phyloP scores from a whole-genome alignment of 148 eudicot genomes.

The Rhododendron vialii region DNA sequence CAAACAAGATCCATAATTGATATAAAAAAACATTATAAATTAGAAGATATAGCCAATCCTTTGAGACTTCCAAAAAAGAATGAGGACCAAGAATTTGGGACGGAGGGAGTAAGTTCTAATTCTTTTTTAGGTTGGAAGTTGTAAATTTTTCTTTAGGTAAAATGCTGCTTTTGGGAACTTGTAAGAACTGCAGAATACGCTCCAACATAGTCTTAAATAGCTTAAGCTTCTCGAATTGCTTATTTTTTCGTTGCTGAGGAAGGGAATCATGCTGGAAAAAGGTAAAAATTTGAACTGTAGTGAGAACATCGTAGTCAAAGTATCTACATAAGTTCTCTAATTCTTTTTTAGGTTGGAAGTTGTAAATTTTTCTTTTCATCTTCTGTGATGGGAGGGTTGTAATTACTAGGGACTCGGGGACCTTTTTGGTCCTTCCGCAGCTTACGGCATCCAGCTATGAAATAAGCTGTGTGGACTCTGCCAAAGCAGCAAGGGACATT shows the following conservation, averaged over 20 bases:
- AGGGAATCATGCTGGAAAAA: slow-evolving; percentile 63
- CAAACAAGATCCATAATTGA: no score
- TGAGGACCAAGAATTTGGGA: no score
- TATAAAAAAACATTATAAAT: no score
- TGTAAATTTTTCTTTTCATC: not conserved
- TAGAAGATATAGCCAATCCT: no score
- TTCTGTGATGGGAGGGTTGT: not conserved
- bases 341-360: not conserved
- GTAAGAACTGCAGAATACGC: slow-evolving; percentile 44
- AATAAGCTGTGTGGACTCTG: not conserved
- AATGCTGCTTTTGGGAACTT: slow-evolving; percentile 45
- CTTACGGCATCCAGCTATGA: not conserved
- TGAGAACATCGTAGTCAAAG: not conserved
- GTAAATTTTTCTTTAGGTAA: slow-evolving; percentile 6
- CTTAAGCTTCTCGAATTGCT: slow-evolving; percentile 64
- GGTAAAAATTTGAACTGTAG: not conserved
- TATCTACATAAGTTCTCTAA: not conserved
- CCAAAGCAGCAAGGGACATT: not conserved
- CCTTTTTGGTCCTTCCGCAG: not conserved
- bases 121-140: not conserved
- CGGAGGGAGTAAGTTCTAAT: not conserved
- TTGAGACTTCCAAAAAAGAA: no score
- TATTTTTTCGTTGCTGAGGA: slow-evolving; percentile 60
- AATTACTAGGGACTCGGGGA: not conserved
- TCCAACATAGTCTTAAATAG: slow-evolving; percentile 69